Conservation (phyloP, 2,329 filamentous ascomycete genomes). For the Ploettnerulaceae sp. region DNA sequence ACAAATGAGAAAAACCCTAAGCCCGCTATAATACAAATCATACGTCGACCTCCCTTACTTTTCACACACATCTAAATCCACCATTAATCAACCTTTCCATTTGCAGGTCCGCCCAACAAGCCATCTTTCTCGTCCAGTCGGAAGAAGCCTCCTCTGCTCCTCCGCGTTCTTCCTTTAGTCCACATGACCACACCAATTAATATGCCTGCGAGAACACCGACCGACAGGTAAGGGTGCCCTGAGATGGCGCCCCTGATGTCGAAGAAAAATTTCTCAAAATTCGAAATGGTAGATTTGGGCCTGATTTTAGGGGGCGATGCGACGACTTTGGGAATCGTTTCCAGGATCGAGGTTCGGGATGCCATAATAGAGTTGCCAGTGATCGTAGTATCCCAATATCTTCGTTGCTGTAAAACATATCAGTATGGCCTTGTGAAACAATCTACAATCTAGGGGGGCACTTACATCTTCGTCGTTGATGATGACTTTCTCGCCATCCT, state of each 20-base stretch:
- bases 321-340: slow-evolving; percentile 45
- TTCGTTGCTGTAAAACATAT: slow-evolving; percentile 61
- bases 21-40: slow-evolving; percentile 18
- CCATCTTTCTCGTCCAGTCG: slow-evolving; percentile 63
- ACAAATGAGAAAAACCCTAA: slow-evolving; percentile 7
- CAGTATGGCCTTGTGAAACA: slow-evolving; percentile 29
- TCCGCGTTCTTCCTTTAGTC: slow-evolving; percentile 50
- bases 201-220: slow-evolving; percentile 54
- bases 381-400: slow-evolving; percentile 90
- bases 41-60: background rate
- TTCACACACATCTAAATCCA: slow-evolving; percentile 3
- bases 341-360: slow-evolving; percentile 51
- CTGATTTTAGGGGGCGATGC: slow-evolving; percentile 57
- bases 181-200: slow-evolving; percentile 48
- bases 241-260: slow-evolving; percentile 54
- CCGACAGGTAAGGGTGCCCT: slow-evolving; percentile 54
- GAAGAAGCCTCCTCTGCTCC: slow-evolving; percentile 54
- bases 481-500: slow-evolving; percentile 83
- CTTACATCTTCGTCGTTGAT: slow-evolving; percentile 97
- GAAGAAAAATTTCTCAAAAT: slow-evolving; percentile 67
- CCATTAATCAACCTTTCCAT: slow-evolving; percentile 47
- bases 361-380: slow-evolving; percentile 87
- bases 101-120: slow-evolving; percentile 49
- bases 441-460: slow-evolving; percentile 24
- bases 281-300: slow-evolving; percentile 71